Conservation (phyloP, 2,329 filamentous ascomycete genomes). For the Aspergillus ibericus region DNA sequence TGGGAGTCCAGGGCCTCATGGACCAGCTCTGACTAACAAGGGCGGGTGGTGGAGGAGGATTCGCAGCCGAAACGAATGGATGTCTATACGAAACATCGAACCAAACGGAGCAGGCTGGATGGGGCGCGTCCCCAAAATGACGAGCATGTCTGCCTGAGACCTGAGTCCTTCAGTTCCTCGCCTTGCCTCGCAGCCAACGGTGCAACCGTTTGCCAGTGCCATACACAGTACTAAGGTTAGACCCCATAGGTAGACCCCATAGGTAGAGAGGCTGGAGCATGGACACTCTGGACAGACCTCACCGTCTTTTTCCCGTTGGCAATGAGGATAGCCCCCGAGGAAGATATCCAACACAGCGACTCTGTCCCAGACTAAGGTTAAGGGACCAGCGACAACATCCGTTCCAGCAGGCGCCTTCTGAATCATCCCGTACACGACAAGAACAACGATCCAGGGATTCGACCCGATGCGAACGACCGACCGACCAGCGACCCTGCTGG, state of each 20-base stretch:
- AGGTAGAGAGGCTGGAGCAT: too few relatives aligned
- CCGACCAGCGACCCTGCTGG: too few relatives aligned
- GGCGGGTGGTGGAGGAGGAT: neutral
- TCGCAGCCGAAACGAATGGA: neutral
- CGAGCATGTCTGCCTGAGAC: neutral
- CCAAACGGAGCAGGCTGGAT: slow-evolving; percentile 5
- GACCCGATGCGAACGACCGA: too few relatives aligned
- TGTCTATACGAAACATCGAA: slow-evolving; percentile 7
- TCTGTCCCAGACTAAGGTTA: neutral
- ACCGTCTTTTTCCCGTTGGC: neutral
- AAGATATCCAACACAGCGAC: neutral
- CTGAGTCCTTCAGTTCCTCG: neutral
- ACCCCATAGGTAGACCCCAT: too few relatives aligned
- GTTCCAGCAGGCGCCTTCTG: neutral
- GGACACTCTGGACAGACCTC: neutral
- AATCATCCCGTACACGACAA: neutral
- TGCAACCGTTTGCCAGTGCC: neutral
- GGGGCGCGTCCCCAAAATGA: neutral
- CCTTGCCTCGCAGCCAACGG: neutral
- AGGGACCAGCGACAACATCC: neutral
- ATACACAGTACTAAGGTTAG: neutral
- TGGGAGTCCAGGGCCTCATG: neutral
- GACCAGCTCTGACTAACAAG: neutral
- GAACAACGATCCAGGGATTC: too few relatives aligned
- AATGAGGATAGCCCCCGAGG: neutral